Evolutionary conservation across 345 rosid genomes (phyloP), one percentile per base, ranked within the genome.

Genomic region (Turnera subulata): DNA sequence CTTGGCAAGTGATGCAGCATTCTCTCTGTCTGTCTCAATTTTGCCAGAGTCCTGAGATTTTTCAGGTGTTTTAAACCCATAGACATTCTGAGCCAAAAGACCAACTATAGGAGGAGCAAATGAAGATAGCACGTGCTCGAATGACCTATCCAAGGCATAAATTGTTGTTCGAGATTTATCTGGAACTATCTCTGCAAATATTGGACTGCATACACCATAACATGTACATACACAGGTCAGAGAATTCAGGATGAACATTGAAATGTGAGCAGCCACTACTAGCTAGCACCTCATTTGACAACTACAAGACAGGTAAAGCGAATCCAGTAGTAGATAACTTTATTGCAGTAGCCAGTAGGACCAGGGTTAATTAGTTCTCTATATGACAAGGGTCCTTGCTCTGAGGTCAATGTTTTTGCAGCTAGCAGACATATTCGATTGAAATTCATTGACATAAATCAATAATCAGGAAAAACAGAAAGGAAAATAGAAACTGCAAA

Each of bases 1-100:
- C 55, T 69, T 69, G 20, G 68, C 64, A 35, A 69, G 54, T 1
- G 68, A 69, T 57, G 55, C 56, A n/a, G 64, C 73, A 57, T 69
- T 63, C 24, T 57, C 64, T 46, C 68, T 58, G 11, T 58, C 64
- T 20, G 38, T 63, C 53, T 62, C 61, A 37, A 69, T 8, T 25
- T 21, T 26, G 26, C 20, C 39, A 11, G 47, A 11, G 6, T 38
- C 45, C 19, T 59, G 25, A 19, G 64, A 57, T 19, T 44, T 39
- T 21, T 62, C 38, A 9, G 73, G 68, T 37, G 20, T 32, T 53
- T 58, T 50, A 25, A 56, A 69, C 12, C 73, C 68, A 53, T 63
- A 63, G 0, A 69, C 35, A 26, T 53, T 59, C 42, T 63, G 68
- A 20, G 73, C 64, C 20, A 69, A 22, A 46, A 69, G 35, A n/a